phyloP scores from a whole-genome alignment of 352 stramenopile genomes.

The Globisporangium barbulae region DNA sequence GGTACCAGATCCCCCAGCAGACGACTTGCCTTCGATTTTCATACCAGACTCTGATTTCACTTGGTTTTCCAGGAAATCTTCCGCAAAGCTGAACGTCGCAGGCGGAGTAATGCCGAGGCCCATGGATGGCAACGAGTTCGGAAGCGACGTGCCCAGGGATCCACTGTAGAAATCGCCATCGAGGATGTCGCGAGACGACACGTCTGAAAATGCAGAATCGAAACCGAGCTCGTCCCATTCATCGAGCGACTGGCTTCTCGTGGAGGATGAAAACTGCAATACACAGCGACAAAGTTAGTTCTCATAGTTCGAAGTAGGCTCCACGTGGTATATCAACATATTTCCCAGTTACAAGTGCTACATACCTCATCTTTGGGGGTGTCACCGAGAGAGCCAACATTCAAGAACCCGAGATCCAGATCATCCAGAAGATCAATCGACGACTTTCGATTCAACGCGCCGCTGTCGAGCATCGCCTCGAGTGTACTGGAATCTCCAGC shows the following conservation, averaged over 20 bases:
- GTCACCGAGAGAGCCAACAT: constrained; percentile 79
- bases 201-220: constrained; percentile 75
- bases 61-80: constrained; percentile 82
- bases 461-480: constrained; percentile 81
- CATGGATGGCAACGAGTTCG: constrained; percentile 86
- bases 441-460: constrained; percentile 78
- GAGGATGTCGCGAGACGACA: constrained; percentile 72
- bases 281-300: constrained; percentile 1
- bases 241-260: constrained; percentile 71
- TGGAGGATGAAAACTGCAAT: constrained; percentile 48
- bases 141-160: constrained; percentile 78
- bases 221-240: constrained; percentile 88
- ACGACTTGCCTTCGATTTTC: constrained; percentile 37
- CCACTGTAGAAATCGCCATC: constrained; percentile 81
- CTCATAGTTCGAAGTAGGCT: no score
- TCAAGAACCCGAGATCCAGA: constrained; percentile 84
- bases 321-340: not conserved
- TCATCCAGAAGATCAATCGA: constrained; percentile 86
- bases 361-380: constrained; percentile 78
- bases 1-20: constrained; percentile 8
- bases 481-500: constrained; percentile 81
- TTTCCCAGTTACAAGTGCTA: not conserved
- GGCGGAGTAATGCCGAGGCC: constrained; percentile 81
- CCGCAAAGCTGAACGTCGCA: constrained; percentile 78
- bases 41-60: constrained; percentile 47